phyloP scores from a whole-genome alignment of 176 grass and related monocot species.

The Oryza glaberrima region DNA sequence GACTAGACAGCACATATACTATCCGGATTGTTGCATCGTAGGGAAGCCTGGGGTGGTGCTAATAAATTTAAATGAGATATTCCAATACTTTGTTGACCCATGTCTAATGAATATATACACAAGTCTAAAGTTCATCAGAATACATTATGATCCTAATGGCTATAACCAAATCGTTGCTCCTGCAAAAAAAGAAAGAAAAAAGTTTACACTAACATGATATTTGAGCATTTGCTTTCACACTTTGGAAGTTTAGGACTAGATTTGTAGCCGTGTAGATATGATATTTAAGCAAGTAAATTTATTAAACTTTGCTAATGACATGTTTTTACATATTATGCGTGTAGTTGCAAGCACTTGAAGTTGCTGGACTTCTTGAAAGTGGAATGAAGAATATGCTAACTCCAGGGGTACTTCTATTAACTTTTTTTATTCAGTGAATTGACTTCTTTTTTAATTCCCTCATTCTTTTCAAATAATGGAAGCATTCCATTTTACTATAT shows the following conservation, averaged over 20 bases:
- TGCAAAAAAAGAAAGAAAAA: no score
- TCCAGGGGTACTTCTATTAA: constrained; percentile 54
- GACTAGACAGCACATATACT: not conserved
- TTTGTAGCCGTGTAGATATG: not conserved
- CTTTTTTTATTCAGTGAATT: constrained; percentile 27
- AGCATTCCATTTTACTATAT: constrained; percentile 7
- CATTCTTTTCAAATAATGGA: not conserved
- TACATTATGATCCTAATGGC: not conserved
- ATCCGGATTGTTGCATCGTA: not conserved
- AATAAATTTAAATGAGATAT: not conserved
- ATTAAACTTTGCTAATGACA: constrained; percentile 23
- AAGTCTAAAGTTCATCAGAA: not conserved
- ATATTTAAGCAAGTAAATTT: not conserved
- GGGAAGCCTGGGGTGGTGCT: not conserved
- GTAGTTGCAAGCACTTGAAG: constrained; percentile 74
- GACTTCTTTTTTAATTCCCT: constrained; percentile 11
- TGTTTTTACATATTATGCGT: constrained; percentile 26
- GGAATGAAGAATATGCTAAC: constrained; percentile 38
- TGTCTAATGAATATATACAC: not conserved
- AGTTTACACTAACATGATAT: not conserved
- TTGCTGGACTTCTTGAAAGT: constrained; percentile 63
- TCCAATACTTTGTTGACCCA: not conserved
- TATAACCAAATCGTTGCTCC: not conserved
- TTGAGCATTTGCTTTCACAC: not conserved
- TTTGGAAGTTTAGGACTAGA: not conserved